Evolutionary conservation across 371 early-diverging fungal genomes (phyloP).

Genomic region (Batkoa obscura): DNA sequence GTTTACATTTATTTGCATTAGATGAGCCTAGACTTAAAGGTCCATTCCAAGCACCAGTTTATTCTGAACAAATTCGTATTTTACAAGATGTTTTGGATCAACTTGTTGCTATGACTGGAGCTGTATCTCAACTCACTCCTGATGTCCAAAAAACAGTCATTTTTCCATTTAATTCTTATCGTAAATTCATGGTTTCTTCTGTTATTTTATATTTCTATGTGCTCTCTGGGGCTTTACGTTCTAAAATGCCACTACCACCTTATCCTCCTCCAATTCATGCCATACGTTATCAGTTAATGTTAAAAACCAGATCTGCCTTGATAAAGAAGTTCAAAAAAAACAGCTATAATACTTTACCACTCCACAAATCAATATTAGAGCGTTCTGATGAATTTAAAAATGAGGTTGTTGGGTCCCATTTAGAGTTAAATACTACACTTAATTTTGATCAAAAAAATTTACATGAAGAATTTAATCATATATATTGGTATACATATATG

Average conservation of each 20-base stretch:
- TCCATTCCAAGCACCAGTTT: conserved; percentile 31
- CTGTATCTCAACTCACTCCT: conserved; percentile 22
- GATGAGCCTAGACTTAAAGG: conserved; percentile 32
- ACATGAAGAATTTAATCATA: not conserved
- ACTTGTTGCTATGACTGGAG: conserved; percentile 27
- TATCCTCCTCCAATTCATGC: conserved; percentile 12
- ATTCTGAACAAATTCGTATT: conserved; percentile 27
- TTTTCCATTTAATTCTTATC: conserved; percentile 18
- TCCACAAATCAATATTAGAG: not conserved
- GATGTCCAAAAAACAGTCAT: conserved; percentile 17
- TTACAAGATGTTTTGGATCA: conserved; percentile 30
- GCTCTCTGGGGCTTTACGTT: conserved; percentile 18
- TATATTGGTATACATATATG: conserved; percentile 6
- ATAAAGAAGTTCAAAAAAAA: not conserved
- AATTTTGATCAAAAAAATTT: too few species aligned
- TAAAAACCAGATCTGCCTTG: conserved; percentile 2
- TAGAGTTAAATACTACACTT: too few species aligned
- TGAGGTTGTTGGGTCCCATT: too few species aligned
- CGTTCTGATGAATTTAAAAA: not conserved
- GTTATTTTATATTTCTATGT: conserved; percentile 20
- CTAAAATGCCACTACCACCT: conserved; percentile 23
- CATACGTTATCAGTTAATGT: conserved; percentile 3
- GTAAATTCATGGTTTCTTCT: conserved; percentile 31
- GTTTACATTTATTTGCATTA: not conserved
- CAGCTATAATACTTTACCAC: not conserved